Evolutionary conservation across 768 basidiomycete species (phyloP), one percentile per base, ranked within the genome.

Genomic region (Boletus rufocinnamomeus): DNA sequence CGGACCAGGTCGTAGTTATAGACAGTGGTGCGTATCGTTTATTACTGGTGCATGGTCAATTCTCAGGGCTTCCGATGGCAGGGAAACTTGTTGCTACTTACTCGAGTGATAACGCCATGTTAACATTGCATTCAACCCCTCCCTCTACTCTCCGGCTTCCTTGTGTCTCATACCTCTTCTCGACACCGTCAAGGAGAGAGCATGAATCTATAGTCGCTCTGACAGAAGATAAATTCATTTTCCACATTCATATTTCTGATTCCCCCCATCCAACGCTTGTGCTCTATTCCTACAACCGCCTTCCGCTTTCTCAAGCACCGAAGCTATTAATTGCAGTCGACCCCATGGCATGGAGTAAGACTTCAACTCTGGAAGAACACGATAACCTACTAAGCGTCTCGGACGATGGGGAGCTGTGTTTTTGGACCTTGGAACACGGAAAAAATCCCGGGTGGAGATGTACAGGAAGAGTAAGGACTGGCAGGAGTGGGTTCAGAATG

Each of bases 341-440:
- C 69, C 92, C 92, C 0, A 94, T 93, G 92, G 87, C 86, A 10
- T 92, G 92, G 92, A 83, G 84, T 52, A 71, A 74, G 55, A 72
- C 74, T 23, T 70, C 75, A 7, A 67, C 75, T 40, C 79, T 80
- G 76, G 75, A 74, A 32, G 80, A 80, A 52, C 86, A 83, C 61
- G 93, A 95, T 66, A 84, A 87, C 40, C 73, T 98, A 11, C 76
- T 95, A 38, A 95, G 92, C 54, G 80, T 97, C 17, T 86, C 89
- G 0, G 79, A 81, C 46, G 75, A 80, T 0, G 95, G 95, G 0
- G 88, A 89, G 57, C 75, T 98, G n/a, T 84, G 86, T 28, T 97
- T 95, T 69, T 98, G 95, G 95, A 80, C 82, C 19, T 85, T 85
- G 1, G 84, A 86, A 40, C 75, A 75, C n/a, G 65, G 57, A 34